Evolutionary conservation across 1,139 yeast species (phyloP).

Genomic region (Eremothecium cymbalariae): DNA sequence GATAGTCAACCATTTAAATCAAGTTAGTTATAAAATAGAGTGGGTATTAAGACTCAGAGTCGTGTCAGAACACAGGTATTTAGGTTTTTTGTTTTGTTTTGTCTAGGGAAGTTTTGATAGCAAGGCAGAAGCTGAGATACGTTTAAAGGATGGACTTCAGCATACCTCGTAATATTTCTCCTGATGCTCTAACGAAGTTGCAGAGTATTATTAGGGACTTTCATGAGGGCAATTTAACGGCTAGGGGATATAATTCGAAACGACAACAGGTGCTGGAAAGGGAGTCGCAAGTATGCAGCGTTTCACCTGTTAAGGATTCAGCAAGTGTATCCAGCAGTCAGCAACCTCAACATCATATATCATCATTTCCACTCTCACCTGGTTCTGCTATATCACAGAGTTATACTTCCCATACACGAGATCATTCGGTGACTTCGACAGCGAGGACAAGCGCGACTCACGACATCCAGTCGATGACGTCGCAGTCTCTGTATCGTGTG

Average conservation of each 20-base stretch:
- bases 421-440: slow-evolving; percentile 2
- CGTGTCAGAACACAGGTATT: no score
- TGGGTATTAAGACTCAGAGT: no score
- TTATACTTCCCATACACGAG: neutral
- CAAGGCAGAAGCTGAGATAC: neutral
- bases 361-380: neutral
- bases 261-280: slow-evolving; percentile 40
- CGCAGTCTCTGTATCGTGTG: slow-evolving; percentile 25
- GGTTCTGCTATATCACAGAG: neutral
- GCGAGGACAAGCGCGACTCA: slow-evolving; percentile 5
- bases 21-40: no score
- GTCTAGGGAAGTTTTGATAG: neutral
- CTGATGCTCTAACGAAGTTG: slow-evolving; percentile 30
- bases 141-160: slow-evolving; percentile 22
- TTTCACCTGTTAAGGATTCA: slow-evolving; percentile 8
- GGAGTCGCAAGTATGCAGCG: slow-evolving; percentile 13
- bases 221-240: slow-evolving; percentile 59
- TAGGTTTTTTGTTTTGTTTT: no score
- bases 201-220: slow-evolving; percentile 42
- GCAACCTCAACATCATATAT: neutral
- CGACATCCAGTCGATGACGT: slow-evolving; percentile 8
- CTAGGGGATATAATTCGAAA: slow-evolving; percentile 56
- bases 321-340: slow-evolving; percentile 3
- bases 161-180: slow-evolving; percentile 27
- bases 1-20: no score